Conservation (phyloP, 257 asterid genomes). For the Buddleja alternifolia region DNA sequence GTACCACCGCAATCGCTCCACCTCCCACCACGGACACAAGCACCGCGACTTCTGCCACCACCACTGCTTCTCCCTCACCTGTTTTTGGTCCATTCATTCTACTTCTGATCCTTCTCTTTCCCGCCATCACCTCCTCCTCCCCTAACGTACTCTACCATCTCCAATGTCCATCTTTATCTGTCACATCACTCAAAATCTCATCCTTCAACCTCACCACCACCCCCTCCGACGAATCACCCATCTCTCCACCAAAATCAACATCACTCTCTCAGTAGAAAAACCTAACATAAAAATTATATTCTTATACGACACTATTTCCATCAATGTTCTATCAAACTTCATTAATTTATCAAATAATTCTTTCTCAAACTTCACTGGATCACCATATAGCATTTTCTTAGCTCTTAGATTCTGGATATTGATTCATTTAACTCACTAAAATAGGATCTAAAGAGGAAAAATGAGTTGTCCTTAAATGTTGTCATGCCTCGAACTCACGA, state of each 20-base stretch:
- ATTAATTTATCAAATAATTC: slow-evolving; percentile 27
- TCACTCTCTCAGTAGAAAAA: slow-evolving; percentile 16
- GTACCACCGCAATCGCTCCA: slow-evolving; percentile 23
- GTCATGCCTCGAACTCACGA: no score
- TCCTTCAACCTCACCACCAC: slow-evolving; percentile 17
- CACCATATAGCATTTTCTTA: slow-evolving; percentile 17
- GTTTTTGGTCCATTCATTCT: slow-evolving; percentile 32
- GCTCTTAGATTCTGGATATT: slow-evolving; percentile 23
- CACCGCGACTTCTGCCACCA: slow-evolving; percentile 22
- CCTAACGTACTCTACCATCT: slow-evolving; percentile 34
- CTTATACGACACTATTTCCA: slow-evolving; percentile 16
- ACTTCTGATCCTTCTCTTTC: slow-evolving; percentile 22
- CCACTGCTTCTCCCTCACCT: slow-evolving; percentile 22
- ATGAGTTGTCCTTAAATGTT: slow-evolving; percentile 28
- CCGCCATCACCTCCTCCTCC: slow-evolving; percentile 25
- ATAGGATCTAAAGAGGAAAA: slow-evolving; percentile 30
- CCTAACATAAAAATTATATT: slow-evolving; percentile 22
- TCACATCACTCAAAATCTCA: slow-evolving; percentile 24
- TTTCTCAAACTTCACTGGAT: slow-evolving; percentile 22
- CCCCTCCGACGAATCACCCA: slow-evolving; percentile 17
- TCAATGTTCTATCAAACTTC: slow-evolving; percentile 6
- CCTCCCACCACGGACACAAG: slow-evolving; percentile 1
- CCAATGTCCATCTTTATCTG: slow-evolving; percentile 30
- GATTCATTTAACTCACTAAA: slow-evolving; percentile 22
- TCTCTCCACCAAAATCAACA: slow-evolving; percentile 11